These are phyloP conservation scores for Eucalyptus regnans DNA, from an alignment of 345 rosid species.

Conservation along the genomic window DNA sequence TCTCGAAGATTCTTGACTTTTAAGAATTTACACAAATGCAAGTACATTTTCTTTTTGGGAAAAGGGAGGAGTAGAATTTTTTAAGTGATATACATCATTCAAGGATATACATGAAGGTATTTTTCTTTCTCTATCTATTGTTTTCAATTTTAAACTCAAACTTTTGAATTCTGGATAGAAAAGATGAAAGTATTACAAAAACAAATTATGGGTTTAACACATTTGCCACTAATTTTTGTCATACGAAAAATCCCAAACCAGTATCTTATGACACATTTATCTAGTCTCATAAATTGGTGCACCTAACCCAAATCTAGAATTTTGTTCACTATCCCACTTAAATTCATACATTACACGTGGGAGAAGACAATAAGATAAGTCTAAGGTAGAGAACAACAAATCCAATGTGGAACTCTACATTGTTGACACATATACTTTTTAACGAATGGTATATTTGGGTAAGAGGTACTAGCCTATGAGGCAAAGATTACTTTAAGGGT, in stretches of 20 bases:
- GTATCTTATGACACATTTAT: neutral
- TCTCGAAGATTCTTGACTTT: neutral
- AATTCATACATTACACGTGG: neutral
- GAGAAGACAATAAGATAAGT: accelerated
- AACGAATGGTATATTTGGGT: neutral
- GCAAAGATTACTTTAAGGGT: neutral
- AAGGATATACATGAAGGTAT: neutral
- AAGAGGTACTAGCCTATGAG: neutral
- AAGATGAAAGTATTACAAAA: neutral
- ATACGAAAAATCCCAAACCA: neutral
- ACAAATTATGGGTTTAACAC: neutral
- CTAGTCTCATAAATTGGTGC: neutral
- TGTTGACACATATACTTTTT: neutral
- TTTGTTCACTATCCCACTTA: neutral
- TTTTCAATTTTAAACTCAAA: neutral
- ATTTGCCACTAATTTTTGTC: no score
- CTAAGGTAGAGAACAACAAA: neutral
- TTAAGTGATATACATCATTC: neutral
- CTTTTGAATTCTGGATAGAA: neutral
- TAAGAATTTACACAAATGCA: neutral
- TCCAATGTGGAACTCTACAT: neutral
- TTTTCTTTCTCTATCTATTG: neutral
- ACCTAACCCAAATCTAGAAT: neutral
- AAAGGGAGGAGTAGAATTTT: neutral
- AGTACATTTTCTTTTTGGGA: no score